A percentile compares a stretch with the other conserved stretches of the same genome.
phyloP scores from a whole-genome alignment of 805 yeast species.

The Torulaspora maleeae region DNA sequence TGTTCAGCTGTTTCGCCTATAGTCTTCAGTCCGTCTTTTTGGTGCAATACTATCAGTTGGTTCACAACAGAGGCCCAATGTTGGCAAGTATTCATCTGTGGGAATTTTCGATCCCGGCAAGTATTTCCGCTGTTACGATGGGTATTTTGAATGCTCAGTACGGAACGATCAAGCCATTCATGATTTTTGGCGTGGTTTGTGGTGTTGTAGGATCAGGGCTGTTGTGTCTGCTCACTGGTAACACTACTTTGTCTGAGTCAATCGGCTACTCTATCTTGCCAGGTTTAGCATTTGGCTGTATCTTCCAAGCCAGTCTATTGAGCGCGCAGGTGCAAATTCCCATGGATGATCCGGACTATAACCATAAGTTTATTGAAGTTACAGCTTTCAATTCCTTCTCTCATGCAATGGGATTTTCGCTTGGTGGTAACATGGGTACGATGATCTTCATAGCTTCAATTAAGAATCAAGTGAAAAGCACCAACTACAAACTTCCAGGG shows the following conservation, averaged over 20 bases:
- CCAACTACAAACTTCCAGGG: not conserved
- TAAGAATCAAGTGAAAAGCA: conserved; percentile 8
- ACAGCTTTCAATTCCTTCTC: conserved; percentile 24
- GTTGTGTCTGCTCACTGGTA: conserved; percentile 29
- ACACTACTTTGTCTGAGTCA: conserved; percentile 26
- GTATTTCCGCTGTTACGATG: conserved; percentile 17
- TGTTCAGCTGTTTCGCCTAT: conserved; percentile 18
- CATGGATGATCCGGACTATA: conserved; percentile 12
- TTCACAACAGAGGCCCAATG: conserved; percentile 19
- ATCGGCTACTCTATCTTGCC: conserved; percentile 38
- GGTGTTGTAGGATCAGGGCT: conserved; percentile 38
- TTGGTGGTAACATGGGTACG: conserved; percentile 23
- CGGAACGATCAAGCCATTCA: conserved; percentile 36
- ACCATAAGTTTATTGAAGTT: conserved; percentile 19
- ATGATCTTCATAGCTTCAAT: conserved; percentile 21
- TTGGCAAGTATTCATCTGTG: conserved; percentile 23
- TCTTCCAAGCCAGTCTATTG: conserved; percentile 32
- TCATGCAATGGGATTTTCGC: conserved; percentile 22
- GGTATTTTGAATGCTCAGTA: conserved; percentile 35
- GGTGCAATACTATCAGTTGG: conserved; percentile 27
- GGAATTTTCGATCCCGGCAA: conserved; percentile 17
- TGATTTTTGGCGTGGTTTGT: conserved; percentile 28
- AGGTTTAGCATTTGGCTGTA: conserved; percentile 37
- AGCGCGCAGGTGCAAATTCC: conserved; percentile 30
- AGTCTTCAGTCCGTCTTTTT: conserved; percentile 21